Percentiles rank a stretch among this genome's conserved stretches.
Conservation (phyloP, 768 basidiomycete genomes). For the Leucosporidium yakuticum region DNA sequence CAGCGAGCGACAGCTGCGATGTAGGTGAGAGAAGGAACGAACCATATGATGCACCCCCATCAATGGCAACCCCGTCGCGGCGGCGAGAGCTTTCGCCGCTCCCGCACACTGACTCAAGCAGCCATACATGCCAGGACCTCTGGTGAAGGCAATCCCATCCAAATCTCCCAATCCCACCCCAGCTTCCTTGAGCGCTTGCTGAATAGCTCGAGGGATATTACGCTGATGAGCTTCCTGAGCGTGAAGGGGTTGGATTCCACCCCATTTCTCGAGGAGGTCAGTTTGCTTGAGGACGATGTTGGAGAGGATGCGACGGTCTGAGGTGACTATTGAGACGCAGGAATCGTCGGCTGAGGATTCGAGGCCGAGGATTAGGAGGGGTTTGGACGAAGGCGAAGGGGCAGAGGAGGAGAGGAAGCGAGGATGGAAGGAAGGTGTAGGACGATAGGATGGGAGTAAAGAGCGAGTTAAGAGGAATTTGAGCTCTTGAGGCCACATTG, state of each 20-base stretch:
- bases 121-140: constrained; percentile 67
- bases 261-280: constrained; percentile 43
- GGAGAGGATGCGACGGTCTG: constrained; percentile 59
- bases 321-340: constrained; percentile 78
- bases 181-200: constrained; percentile 62
- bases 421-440: background rate
- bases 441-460: background rate
- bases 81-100: constrained; percentile 78
- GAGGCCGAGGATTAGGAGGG: constrained; percentile 32
- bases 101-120: constrained; percentile 73
- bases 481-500: background rate
- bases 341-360: constrained; percentile 63
- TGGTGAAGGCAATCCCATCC: constrained; percentile 83
- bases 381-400: background rate
- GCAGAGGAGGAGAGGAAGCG: background rate
- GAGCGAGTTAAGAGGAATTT: background rate
- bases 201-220: constrained; percentile 75
- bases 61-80: constrained; percentile 62
- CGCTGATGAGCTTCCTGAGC: constrained; percentile 66
- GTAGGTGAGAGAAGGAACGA: background rate
- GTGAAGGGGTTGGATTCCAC: constrained; percentile 43
- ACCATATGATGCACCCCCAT: constrained; percentile 86
- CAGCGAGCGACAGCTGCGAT: background rate
- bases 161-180: constrained; percentile 56
- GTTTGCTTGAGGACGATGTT: constrained; percentile 85